Evolutionary conservation across 2,329 filamentous ascomycete species (phyloP), one percentile per base, ranked within the genome.

Genomic region (Cordyceps farinosa): DNA sequence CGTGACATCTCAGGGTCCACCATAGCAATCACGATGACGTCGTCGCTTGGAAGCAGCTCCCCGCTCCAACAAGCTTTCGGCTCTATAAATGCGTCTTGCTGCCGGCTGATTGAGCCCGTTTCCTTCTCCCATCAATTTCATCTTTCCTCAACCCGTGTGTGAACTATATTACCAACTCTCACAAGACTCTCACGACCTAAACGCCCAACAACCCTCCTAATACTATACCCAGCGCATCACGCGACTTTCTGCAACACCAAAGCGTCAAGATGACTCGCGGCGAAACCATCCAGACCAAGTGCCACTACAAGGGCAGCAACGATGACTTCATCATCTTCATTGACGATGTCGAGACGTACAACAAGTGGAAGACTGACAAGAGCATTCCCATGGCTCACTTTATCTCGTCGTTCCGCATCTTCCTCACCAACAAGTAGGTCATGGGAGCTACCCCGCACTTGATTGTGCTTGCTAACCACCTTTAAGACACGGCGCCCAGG

Each of bases 391-490:
- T 98, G 54, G 84, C 90, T 1, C 88, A 97, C 71, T 93, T 99
- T 63, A 84, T 98, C 62, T 91, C 88, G 64, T 84, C 90, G 8
- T 98, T 91, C 83, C 91, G 96, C 83, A 83, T 99, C 72, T 96
- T 97, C 72, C 81, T 90, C 50, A 96, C 92, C 42, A 90, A 96
- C 81, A 90, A 89, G 93, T 97, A 84, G 80, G 90, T 81, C 58
- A 34, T 30, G 17, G 1, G n/a, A 38, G 11, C 10, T 45, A 30
- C 47, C 27, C 15, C 29, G 17, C 57, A 40, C 27, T 15, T 11
- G 11, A 2, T 15, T n/a, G 5, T 4, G 17, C 9, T 50, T 48
- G 60, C 67, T 70, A 66, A 72, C 61, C 17, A 3, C 7, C 40
- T 48, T 61, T 65, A 64, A 96, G 92, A 77, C 92, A 97, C 75